Evolutionary conservation across 2,329 filamentous ascomycete genomes (phyloP).

Genomic region (Aspergillus puulaauensis): DNA sequence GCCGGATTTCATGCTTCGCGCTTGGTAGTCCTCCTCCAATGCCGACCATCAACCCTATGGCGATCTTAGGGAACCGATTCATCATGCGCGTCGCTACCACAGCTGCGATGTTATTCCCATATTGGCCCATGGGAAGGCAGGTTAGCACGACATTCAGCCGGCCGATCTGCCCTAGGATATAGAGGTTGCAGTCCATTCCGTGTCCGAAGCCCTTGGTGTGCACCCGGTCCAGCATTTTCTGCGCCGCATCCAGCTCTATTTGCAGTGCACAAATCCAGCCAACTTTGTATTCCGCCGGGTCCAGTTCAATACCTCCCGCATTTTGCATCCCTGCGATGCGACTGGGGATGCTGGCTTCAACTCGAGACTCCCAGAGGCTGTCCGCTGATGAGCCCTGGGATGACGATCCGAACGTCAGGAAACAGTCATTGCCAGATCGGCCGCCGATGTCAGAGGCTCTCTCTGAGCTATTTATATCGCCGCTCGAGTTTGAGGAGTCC

Average conservation of each 20-base stretch:
- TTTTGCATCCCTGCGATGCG: not conserved
- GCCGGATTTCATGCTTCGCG: not conserved
- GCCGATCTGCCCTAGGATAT: not conserved
- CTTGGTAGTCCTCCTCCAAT: constrained; percentile 24
- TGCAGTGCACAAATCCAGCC: not conserved
- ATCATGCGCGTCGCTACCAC: constrained; percentile 1
- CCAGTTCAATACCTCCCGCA: too few relatives aligned
- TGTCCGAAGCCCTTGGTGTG: not conserved
- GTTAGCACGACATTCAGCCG: not conserved
- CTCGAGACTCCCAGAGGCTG: too few relatives aligned
- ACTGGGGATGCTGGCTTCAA: too few relatives aligned
- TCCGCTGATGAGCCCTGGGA: too few relatives aligned
- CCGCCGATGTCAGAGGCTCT: too few relatives aligned
- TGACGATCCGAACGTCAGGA: too few relatives aligned
- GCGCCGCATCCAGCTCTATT: not conserved
- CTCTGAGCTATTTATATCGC: too few relatives aligned
- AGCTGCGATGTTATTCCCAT: not conserved
- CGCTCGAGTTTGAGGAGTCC: too few relatives aligned
- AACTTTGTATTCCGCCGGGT: not conserved
- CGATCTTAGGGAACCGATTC: constrained; percentile 17
- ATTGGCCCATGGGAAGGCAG: not conserved
- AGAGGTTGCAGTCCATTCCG: not conserved
- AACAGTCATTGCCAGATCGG: too few relatives aligned
- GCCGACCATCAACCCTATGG: constrained; percentile 22
- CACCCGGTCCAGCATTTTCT: not conserved